Base-by-base conservation (phyloP, 345 rosid genomes). In the Lepidium sativum region DNA sequence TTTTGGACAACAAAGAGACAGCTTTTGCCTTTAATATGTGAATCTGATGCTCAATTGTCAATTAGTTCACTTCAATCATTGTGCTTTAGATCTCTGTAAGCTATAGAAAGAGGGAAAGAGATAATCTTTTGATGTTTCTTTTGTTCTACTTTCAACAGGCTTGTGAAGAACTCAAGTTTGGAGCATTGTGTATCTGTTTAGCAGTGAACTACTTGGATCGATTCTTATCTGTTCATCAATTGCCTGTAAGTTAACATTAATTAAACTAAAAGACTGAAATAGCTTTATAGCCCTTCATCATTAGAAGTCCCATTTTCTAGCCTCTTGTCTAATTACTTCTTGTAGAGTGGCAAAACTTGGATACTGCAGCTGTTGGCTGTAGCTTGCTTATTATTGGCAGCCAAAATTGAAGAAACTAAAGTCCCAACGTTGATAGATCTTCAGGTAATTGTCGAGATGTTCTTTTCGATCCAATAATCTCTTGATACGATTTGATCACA, bases 161-260 rank as follows among this genome's bases (percentile, higher is more conserved):
- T 75, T 76, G 75, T 76, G 82, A 80, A 39, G 77, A 79, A 65
- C 81, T 61, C 64, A 67, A 69, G 18, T 88, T 85, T 74, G 89
- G 84, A 63, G 78, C 92, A 14, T 52, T 76, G 69, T 72, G 82
- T 71, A 29, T 78, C 18, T 83, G 81, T 69, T 78, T 85, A 54
- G 69, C 89, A 6, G n/a, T 78, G 50, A 88, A 88, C 74, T 88
- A 82, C 82, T 80, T 88, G 77, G 89, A 88, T 70, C 80, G 92
- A 6, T 85, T 88, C 79, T 71, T 82, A 71, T 83, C 92, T 15
- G 73, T 83, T 51, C 77, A 80, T 77, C 82, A 85, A 38, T 62
- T 87, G 41, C 81, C 87, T 45, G 95, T 87, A 82, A 82, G 91
- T 83, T 60, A 32, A 60, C 38, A 57, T 34, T 40, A 37, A 31